Base-by-base conservation (phyloP, 441 rosid species). In the Gossypium schwendimanii region DNA sequence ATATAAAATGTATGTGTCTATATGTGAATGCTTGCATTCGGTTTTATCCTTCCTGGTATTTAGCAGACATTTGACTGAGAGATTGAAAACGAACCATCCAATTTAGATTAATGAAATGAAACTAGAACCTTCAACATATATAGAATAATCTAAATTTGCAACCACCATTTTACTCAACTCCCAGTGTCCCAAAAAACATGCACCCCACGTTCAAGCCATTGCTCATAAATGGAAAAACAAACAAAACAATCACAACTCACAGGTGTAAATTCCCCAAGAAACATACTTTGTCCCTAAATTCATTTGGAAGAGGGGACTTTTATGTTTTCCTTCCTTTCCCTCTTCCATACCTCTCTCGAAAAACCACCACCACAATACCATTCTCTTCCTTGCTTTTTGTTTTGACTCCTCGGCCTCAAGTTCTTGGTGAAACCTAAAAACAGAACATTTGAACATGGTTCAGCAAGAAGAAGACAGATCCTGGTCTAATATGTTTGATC, bases 391-490 rank as follows among this genome's bases (percentile, higher is more conserved):
- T 6, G 0, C 20, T 3, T 33, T 28, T 59, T 59, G 11, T 23
- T 9, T 54, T 54, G 12, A 44, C 14, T 23, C 57, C 55, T 14
- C 23, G 44, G 24, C 28, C 21, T 9, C 6, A 9, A 39, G 4
- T 24, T 68, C 6, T 60, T 75, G 26, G 20, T 20, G 21, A 6
- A 52, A n/a, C 54, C 17, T n/a, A 20, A 53, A 36, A 0, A 8
- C 15, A 39, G 61, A 3, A 36, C 6, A 55, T 9, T 20, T 9
- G 3, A 49, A 74, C 45, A 82, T 88, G 93, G 94, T 79, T 62
- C 84, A 84, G 54, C 81, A 79, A 83, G 93, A 90, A 68, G 84
- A 83, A 55, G 88, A 84, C 74, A 80, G 26, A 74, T 79, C 73
- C 54, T 81, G 57, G 80, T 78, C 90, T 4, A 86, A 83, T 67